Evolutionary conservation across 768 basidiomycete species (phyloP), one percentile per base, ranked within the genome.

Genomic region (Pleurotus pulmonarius): DNA sequence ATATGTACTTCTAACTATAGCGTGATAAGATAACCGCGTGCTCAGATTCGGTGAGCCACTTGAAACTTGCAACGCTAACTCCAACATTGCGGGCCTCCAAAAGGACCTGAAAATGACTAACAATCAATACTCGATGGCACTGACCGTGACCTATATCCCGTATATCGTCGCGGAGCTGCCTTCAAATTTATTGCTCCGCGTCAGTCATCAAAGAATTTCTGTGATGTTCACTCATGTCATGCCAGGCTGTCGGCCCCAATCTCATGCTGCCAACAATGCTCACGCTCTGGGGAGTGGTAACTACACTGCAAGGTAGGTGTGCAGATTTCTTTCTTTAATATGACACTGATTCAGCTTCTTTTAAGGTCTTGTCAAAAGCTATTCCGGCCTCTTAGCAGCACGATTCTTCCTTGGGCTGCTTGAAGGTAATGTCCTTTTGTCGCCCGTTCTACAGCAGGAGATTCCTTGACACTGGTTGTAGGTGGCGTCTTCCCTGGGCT

Each of bases 211-310:
- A 4, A 5, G 29, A 9, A 2, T 9, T 29, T 8, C 29, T 29
- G 29, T 2, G 29, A 8, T 29, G 11, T 29, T 20, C 20, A 20
- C 20, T 20, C 29, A 9, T 9, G 29, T 9, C 29, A 29, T 25
- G 13, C 69, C 56, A 76, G 72, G 62, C 76, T 41, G 80, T 84
- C 2, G 83, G 87, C 1, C 78, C 85, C 15, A 75, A 82, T 56
- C 69, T 81, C 46, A 75, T 87, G 64, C 59, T 82, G 47, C 87
- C 88, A 0, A 67, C 79, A 1, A 82, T 87, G 78, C 69, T 88
- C 44, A 76, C 79, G 0, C 61, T 82, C 1, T 90, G 88, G 87
- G 88, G 87, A n/a, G 46, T 87, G 16, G 77, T 84, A 12, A 76
- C 80, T 11, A 75, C 83, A 6, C 69, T 82, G 45, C 86, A 88